Base-by-base conservation (phyloP, 495 filamentous ascomycete genomes). In the Pseudotulostoma volvatum region DNA sequence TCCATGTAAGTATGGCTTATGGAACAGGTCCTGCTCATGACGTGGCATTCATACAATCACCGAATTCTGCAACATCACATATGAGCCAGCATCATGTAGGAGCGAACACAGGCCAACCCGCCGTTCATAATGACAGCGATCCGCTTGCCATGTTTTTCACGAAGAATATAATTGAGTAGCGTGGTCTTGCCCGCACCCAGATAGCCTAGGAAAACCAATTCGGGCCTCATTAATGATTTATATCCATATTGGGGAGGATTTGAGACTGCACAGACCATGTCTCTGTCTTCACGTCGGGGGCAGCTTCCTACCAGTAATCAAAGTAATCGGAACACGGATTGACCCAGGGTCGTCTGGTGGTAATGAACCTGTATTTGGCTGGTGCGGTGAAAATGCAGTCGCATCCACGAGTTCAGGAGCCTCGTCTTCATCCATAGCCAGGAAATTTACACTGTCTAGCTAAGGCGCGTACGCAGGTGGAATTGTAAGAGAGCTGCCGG, bases 111-210 rank as follows among this genome's bases (percentile, higher is more conserved):
- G 9, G 9, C 15, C 31, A 43, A 65, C 63, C 44, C 53, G 74
- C 84, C 88, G 57, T 97, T 97, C 62, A 96, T 73, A 41, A 97
- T 97, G 18, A 97, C 90, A 7, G 90, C 90, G 54, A 97, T 85
- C 54, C 79, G 90, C 67, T 95, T 96, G 51, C 87, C 88, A 70
- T 96, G 90, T 38, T 84, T 76, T 44, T 86, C 85, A 15, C 75
- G 85, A 25, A 97, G 66, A 32, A 97, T 95, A 55, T 96, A 92
- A 51, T 97, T 97, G 33, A 97, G 64, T 4, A 97, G 63, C 0
- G 92, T 96, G 0, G 88, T 96, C 56, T 97, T 97, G 14, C 90
- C 90, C 17, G 90, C 81, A 20, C 90, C 90, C 13, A 97, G 72
- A 48, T 96, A 97, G 5, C 76, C 76, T 79, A 8, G 14, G 11